Evolutionary conservation across 768 basidiomycete genomes (phyloP).

Genomic region (Pleurotus eryngii): DNA sequence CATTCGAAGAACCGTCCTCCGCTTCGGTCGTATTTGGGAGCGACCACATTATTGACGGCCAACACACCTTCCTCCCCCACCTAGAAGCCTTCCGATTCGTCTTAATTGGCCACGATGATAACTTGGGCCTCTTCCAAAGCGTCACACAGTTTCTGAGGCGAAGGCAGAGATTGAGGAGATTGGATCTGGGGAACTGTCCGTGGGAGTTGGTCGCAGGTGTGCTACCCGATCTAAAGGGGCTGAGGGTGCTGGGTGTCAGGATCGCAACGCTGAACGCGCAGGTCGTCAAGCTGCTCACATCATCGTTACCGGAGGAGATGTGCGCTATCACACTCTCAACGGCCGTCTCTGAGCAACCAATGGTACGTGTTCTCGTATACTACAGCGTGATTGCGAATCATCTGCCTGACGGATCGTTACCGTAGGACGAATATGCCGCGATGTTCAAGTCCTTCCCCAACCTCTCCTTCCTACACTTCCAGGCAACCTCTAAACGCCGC

Average conservation of each 20-base stretch:
- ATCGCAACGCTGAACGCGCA: constrained; percentile 46
- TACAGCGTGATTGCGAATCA: no score
- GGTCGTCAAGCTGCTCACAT: constrained; percentile 36
- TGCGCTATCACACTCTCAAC: constrained; percentile 51
- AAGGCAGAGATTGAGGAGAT: constrained; percentile 44
- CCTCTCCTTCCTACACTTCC: constrained; percentile 60
- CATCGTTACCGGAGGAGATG: constrained; percentile 43
- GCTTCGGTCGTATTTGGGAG: constrained; percentile 59
- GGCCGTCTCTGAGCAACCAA: constrained; percentile 43
- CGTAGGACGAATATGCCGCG: constrained; percentile 51
- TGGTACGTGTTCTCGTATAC: constrained; percentile 35
- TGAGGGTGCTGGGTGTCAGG: constrained; percentile 57
- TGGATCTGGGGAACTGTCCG: constrained; percentile 65
- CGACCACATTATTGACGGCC: constrained; percentile 56
- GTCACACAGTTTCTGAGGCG: constrained; percentile 52
- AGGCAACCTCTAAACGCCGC: constrained; percentile 41
- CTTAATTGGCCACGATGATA: constrained; percentile 61
- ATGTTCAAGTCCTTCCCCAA: constrained; percentile 44
- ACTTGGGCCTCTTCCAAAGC: constrained; percentile 45
- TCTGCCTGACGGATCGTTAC: not conserved
- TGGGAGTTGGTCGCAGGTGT: constrained; percentile 56
- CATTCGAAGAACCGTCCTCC: constrained; percentile 54
- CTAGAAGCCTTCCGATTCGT: constrained; percentile 63
- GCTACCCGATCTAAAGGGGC: constrained; percentile 45
- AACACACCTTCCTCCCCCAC: constrained; percentile 60